A percentile compares a stretch with the other conserved stretches of the same genome.
These are phyloP conservation scores for Leishmania major DNA, from an alignment of 208 protist species.

Conservation along the genomic window DNA sequence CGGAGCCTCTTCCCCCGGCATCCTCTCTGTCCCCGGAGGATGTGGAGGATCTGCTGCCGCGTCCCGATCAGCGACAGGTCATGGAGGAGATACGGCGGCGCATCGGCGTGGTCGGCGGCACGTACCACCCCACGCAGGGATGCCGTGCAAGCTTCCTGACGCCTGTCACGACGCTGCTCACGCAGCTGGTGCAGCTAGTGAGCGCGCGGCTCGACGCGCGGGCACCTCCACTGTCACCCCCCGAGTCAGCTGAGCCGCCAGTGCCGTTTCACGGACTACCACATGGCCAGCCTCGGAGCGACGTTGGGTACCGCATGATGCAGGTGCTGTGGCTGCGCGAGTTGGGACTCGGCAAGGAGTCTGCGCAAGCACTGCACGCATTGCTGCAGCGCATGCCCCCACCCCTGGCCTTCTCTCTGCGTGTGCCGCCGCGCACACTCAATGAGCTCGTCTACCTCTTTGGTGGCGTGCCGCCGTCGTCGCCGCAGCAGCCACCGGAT, in stretches of 20 bases:
- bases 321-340: constrained; percentile 77
- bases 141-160: constrained; percentile 71
- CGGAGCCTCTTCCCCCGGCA: constrained; percentile 19
- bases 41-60: constrained; percentile 26
- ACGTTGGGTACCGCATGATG: constrained; percentile 62
- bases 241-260: constrained; percentile 1
- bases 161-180: constrained; percentile 61
- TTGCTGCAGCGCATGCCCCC: constrained; percentile 31
- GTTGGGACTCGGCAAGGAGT: constrained; percentile 47
- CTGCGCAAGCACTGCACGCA: constrained; percentile 21
- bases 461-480: constrained; percentile 23
- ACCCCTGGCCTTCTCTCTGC: constrained; percentile 29
- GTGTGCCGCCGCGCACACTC: constrained; percentile 38
- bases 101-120: constrained; percentile 62
- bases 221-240: constrained; percentile 18
- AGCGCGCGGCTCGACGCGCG: constrained; percentile 41
- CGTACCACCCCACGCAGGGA: constrained; percentile 45
- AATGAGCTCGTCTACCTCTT: constrained; percentile 58
- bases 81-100: constrained; percentile 60
- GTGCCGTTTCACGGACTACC: constrained; percentile 59
- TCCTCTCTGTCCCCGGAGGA: constrained; percentile 17
- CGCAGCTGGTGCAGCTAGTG: constrained; percentile 58
- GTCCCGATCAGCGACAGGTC: constrained; percentile 44
- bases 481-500: background rate
- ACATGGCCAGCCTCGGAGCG: constrained; percentile 29